Evolutionary conservation across 176 grass and related monocot genomes (phyloP).

Genomic region (Zizania latifolia): DNA sequence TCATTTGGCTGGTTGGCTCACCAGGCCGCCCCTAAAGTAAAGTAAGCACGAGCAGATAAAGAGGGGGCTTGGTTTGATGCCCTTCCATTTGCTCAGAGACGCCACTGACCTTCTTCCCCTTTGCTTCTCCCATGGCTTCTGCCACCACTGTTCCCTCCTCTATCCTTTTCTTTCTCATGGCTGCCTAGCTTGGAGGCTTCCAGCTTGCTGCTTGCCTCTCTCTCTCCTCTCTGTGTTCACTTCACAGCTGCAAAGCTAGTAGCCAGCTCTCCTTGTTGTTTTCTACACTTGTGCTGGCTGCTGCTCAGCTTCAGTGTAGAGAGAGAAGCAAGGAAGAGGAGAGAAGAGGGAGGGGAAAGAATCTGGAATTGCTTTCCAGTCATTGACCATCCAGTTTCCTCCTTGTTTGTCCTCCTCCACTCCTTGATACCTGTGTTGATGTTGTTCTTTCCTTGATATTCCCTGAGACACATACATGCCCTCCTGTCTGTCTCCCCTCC

Average conservation of each 20-base stretch:
- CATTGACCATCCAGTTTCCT: constrained; percentile 38
- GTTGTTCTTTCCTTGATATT: constrained; percentile 32
- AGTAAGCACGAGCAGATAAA: constrained; percentile 19
- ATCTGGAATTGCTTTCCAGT: constrained; percentile 42
- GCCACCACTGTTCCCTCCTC: constrained; percentile 12
- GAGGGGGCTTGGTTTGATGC: constrained; percentile 25
- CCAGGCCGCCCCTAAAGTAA: constrained; percentile 15
- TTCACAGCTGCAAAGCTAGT: background rate
- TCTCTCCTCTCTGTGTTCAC: background rate
- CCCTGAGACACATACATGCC: constrained; percentile 17
- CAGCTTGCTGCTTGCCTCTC: background rate
- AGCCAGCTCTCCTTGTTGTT: constrained; percentile 17
- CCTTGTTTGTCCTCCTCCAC: constrained; percentile 32
- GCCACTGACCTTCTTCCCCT: constrained; percentile 17
- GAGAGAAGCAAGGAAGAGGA: background rate
- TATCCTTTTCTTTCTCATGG: constrained; percentile 19
- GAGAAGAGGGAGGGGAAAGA: background rate
- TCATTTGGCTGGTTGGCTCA: background rate
- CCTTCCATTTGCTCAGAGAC: constrained; percentile 11
- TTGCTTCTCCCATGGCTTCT: constrained; percentile 13
- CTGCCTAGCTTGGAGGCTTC: background rate
- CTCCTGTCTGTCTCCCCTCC: constrained; percentile 8
- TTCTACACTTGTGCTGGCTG: constrained; percentile 15
- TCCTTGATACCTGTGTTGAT: constrained; percentile 47
- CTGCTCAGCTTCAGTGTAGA: background rate